phyloP scores from a whole-genome alignment of 257 asterid species.

The Gentiana straminea region DNA sequence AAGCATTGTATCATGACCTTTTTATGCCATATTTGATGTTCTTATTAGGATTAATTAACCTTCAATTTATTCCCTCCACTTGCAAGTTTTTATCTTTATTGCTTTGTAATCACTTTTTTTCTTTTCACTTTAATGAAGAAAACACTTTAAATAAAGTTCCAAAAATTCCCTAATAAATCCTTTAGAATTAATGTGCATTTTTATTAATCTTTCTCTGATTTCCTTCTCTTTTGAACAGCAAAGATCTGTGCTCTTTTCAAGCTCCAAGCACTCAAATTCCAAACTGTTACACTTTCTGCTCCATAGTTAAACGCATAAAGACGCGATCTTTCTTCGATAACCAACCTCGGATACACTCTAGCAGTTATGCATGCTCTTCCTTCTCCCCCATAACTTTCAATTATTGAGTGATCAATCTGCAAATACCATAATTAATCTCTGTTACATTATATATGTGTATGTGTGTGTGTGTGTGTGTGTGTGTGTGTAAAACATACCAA shows the following conservation, averaged over 20 bases:
- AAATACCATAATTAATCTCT: background rate
- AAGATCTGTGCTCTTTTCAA: slow-evolving; percentile 13
- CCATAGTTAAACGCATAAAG: slow-evolving; percentile 26
- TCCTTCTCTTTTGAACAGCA: slow-evolving; percentile 8
- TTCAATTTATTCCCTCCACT: too few relatives aligned
- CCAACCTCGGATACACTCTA: slow-evolving; percentile 22
- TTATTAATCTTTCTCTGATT: slow-evolving; percentile 2
- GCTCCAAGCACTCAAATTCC: slow-evolving; percentile 24
- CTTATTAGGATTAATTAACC: too few relatives aligned
- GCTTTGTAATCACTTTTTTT: too few relatives aligned
- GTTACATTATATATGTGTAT: background rate
- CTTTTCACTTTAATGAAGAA: too few relatives aligned
- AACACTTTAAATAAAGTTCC: too few relatives aligned
- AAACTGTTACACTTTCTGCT: slow-evolving; percentile 7
- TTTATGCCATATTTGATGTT: too few relatives aligned
- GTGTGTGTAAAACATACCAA: slow-evolving; percentile 13
- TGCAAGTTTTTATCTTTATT: too few relatives aligned
- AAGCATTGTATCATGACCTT: too few relatives aligned
- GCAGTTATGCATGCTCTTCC: slow-evolving; percentile 29
- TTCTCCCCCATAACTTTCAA: slow-evolving; percentile 29
- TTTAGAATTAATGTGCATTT: background rate
- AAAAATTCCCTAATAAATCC: too few relatives aligned
- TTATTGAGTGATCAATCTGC: slow-evolving; percentile 29
- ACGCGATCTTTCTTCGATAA: slow-evolving; percentile 9
- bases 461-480: background rate